Evolutionary conservation across 768 basidiomycete genomes (phyloP).

Genomic region (Chalciporus piperatus): DNA sequence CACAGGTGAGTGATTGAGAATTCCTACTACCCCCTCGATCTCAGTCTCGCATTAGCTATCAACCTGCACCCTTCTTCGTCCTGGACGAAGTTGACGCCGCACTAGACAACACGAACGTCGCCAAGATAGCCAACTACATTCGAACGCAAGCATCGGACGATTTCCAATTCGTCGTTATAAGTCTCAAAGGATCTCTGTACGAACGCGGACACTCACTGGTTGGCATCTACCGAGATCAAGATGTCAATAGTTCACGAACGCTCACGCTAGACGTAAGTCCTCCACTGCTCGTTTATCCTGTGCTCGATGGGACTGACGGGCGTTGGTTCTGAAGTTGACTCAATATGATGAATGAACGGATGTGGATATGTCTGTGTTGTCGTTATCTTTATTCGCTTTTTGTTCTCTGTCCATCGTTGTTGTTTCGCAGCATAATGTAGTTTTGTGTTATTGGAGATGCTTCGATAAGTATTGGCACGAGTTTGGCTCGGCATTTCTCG

Average conservation of each 20-base stretch:
- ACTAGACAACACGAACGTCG: conserved; percentile 97
- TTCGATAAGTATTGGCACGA: too few species aligned
- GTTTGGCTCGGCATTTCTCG: too few species aligned
- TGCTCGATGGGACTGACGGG: conserved; percentile 5
- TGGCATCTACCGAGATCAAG: conserved; percentile 93
- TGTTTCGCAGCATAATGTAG: conserved; percentile 1
- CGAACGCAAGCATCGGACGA: conserved; percentile 74
- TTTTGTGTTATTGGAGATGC: background rate
- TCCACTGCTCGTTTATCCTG: background rate
- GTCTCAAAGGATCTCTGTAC: conserved; percentile 90
- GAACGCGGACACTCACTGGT: conserved; percentile 89
- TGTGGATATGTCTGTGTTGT: conserved; percentile 2
- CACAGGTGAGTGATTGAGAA: conserved; percentile 60
- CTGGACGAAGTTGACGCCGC: conserved; percentile 99
- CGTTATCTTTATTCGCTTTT: conserved; percentile 26
- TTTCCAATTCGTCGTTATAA: conserved; percentile 98
- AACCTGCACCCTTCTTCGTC: conserved; percentile 96
- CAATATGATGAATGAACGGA: conserved; percentile 26
- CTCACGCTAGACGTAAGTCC: conserved; percentile 82
- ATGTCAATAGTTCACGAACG: conserved; percentile 87
- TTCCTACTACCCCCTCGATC: background rate
- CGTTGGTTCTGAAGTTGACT: conserved; percentile 21
- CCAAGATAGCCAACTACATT: conserved; percentile 93
- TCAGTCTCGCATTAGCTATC: conserved; percentile 57
- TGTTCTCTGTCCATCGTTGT: background rate